These are phyloP conservation scores for Phytophthora boehmeriae DNA, from an alignment of 352 stramenopile species.

Conservation along the genomic window DNA sequence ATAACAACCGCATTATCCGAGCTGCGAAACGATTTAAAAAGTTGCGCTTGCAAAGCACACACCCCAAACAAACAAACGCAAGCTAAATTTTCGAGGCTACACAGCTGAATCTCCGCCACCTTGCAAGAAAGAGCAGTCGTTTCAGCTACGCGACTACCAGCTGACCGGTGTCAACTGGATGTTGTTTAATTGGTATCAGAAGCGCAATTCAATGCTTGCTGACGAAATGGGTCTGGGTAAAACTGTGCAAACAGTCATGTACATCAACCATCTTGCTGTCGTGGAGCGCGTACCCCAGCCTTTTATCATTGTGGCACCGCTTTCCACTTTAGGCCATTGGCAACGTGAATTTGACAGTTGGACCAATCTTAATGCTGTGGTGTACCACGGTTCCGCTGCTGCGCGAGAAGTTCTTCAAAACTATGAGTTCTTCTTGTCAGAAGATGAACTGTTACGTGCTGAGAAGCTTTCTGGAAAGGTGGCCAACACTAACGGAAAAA, in stretches of 20 bases:
- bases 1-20: constrained; percentile 71
- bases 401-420: constrained; percentile 92
- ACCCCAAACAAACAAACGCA: constrained; percentile 47
- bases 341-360: constrained; percentile 95
- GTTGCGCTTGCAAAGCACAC: constrained; percentile 39
- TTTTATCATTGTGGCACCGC: constrained; percentile 97
- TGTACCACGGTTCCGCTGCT: constrained; percentile 96
- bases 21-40: constrained; percentile 60
- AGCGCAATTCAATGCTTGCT: constrained; percentile 98
- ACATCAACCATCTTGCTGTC: constrained; percentile 95
- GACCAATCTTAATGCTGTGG: constrained; percentile 98
- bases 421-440: constrained; percentile 94
- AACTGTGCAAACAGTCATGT: constrained; percentile 95
- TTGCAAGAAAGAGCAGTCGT: constrained; percentile 59
- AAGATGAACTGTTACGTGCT: constrained; percentile 49
- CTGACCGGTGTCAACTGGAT: constrained; percentile 99
- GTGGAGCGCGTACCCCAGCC: constrained; percentile 94
- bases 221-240: constrained; percentile 99
- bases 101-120: constrained; percentile 58
- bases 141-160: constrained; percentile 98
- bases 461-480: constrained; percentile 38
- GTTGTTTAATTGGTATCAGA: constrained; percentile 98
- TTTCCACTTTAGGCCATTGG: constrained; percentile 99
- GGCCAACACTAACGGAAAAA: constrained; percentile 25
- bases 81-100: constrained; percentile 80